These are phyloP conservation scores for Domatiomyces catenatus DNA, from an alignment of 2,329 filamentous ascomycete species.

Conservation along the genomic window DNA sequence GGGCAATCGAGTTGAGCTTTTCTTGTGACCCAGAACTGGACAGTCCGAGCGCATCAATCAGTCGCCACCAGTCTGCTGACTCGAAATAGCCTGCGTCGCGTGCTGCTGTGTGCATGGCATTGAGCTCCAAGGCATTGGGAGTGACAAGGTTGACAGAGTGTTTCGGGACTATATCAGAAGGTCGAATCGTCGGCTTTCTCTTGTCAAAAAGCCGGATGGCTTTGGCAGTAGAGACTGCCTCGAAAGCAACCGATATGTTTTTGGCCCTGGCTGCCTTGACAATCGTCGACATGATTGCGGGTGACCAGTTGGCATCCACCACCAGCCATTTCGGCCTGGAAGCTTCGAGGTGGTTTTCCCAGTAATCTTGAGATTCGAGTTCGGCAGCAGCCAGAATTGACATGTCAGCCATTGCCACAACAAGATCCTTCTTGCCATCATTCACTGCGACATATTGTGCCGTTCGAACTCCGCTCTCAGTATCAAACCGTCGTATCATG, in stretches of 20 bases:
- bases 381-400: constrained; percentile 49
- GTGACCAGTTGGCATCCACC: constrained; percentile 74
- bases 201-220: constrained; percentile 49
- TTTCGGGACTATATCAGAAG: constrained; percentile 39
- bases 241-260: constrained; percentile 54
- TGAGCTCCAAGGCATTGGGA: constrained; percentile 70
- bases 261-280: constrained; percentile 44
- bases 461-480: constrained; percentile 46
- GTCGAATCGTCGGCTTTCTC: constrained; percentile 20
- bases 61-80: constrained; percentile 55
- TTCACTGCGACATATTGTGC: constrained; percentile 90
- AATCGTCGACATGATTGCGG: constrained; percentile 51
- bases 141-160: constrained; percentile 58
- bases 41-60: constrained; percentile 68
- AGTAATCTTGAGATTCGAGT: constrained; percentile 37
- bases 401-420: constrained; percentile 96
- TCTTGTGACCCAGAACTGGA: constrained; percentile 53
- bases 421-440: constrained; percentile 62
- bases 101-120: constrained; percentile 61
- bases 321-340: constrained; percentile 60
- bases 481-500: constrained; percentile 44
- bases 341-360: constrained; percentile 43
- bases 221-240: constrained; percentile 78
- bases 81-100: constrained; percentile 53
- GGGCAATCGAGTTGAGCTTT: constrained; percentile 54